Evolutionary conservation across 495 filamentous ascomycete genomes (phyloP), one percentile per base, ranked within the genome.

Genomic region (Talaromyces nanjingensis): DNA sequence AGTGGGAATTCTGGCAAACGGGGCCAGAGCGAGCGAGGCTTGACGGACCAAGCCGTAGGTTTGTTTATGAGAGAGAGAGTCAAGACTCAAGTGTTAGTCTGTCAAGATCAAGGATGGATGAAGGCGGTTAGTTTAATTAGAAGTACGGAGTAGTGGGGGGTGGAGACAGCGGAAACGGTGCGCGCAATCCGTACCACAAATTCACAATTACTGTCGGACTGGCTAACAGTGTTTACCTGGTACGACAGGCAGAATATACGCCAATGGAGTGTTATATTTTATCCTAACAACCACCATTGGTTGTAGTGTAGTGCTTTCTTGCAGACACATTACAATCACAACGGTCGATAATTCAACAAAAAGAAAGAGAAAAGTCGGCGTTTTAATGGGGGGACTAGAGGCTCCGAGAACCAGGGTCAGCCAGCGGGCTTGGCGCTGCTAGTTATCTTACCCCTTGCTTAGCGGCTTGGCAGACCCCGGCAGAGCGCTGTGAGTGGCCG

Each of bases 381-480:
- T 24, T 24, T 24, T 24, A 24, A 24, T 24, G 22, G 1, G 22
- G 1, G n/a, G 2, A 47, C 3, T 47, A 47, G 52, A 27, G 56
- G 56, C 56, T 37, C 54, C 54, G 24, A 57, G 54, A 57, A 57
- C 54, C 54, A 57, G 54, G 54, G 54, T 57, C 27, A 33, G 54
- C 54, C 27, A 7, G 27, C 56, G 56, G 56, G 56, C 31, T 59
- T 34, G 27, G 27, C 29, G 16, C 8, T 37, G 31, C 29, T 59
- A 34, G 56, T 20, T 6, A 1, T 18, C 22, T 24, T 37, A 2
- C 8, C 29, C 27, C 56, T 31, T 59, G 31, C 27, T 22, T 59
- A 59, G 31, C 18, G 56, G 12, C 16, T 20, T 34, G 31, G 31
- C 31, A 6, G 31, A 4, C 31, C 31, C 2, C 31, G 7, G 1